Percentiles rank a stretch among this genome's conserved stretches.
These are phyloP conservation scores for Arachis monticola DNA, from an alignment of 331 rosid genomes.

Conservation along the genomic window DNA sequence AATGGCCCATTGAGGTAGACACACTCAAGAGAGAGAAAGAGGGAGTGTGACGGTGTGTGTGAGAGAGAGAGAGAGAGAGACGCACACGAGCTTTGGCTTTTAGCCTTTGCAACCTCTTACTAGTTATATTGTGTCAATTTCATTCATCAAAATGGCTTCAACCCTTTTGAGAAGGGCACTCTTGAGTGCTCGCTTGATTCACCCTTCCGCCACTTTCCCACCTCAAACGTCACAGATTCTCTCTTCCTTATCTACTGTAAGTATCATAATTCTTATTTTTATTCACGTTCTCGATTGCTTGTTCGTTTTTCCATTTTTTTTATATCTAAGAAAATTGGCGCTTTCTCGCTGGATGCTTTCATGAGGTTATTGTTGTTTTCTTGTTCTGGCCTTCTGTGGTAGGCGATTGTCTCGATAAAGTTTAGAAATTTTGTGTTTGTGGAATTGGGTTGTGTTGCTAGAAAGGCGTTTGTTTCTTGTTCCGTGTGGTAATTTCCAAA, in stretches of 20 bases:
- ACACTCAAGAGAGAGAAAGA: no score
- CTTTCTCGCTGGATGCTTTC: conserved; percentile 3
- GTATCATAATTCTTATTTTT: conserved; percentile 6
- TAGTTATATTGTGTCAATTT: conserved; percentile 31
- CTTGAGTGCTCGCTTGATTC: conserved; percentile 56
- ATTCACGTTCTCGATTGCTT: conserved; percentile 11
- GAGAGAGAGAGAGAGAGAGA: no score
- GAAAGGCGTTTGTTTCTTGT: not conserved
- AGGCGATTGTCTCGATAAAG: conserved; percentile 6
- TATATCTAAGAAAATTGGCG: not conserved
- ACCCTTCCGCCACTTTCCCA: conserved; percentile 43
- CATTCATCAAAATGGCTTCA: conserved; percentile 60
- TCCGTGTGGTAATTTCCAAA: conserved; percentile 1
- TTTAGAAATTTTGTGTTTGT: conserved; percentile 22
- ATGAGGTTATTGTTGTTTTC: not conserved
- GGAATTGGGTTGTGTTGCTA: conserved; percentile 17
- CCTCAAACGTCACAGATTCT: conserved; percentile 51
- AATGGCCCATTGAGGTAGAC: no score
- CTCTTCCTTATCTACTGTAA: conserved; percentile 59
- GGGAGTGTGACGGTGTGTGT: no score
- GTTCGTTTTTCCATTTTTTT: not conserved
- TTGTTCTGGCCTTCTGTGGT: conserved; percentile 21
- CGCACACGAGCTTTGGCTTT: not conserved
- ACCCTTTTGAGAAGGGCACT: conserved; percentile 59
- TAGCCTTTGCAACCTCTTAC: conserved; percentile 31